Base-by-base conservation (phyloP, 225 moss, liverwort and hornwort genomes). In the Marchantia paleacea region DNA sequence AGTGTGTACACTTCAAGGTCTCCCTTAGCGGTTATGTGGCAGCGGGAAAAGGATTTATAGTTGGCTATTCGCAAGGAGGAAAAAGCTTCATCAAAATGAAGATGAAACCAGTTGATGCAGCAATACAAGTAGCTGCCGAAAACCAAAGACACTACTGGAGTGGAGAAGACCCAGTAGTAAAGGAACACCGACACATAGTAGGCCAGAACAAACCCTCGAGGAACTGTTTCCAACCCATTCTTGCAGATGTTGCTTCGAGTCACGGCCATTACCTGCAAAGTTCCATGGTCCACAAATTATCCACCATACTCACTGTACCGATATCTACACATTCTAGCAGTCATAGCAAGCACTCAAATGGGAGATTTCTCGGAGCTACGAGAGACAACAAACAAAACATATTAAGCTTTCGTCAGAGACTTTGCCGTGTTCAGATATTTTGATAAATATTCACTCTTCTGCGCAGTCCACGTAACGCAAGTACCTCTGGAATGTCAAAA, bases 21-120 rank as follows among this genome's bases (percentile, higher is more conserved):
- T 57, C 99, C 99, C 72, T 81, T 84, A 26, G 88, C 18, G 48
- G 85, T 92, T 55, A 99, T 92, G 75, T 94, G 95, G 64, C 91
- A 92, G 68, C 99, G 92, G 54, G 84, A 87, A 69, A 99, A 99
- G 52, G 99, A 95, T 84, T 99, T 99, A 78, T 92, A 99, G 82
- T 99, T 99, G 75, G 99, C 99, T 49, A 99, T 94, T 77, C 99
- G 92, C 31, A 99, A 85, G 7, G 99, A 99, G 29, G 99, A 99
- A 77, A 95, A 99, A n/a, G 99, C 94, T 81, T 99, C 99, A 83
- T 99, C 99, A 53, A 99, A 99, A 86, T 99, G 99, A 54, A 99
- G 91, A 85, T 99, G 94, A 79, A 99, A 95, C 99, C 99, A 99
- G 52, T 95, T 99, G 83, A 99, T 91, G 79, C 82, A 90, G 28